Base-by-base conservation (phyloP, 345 rosid genomes). In the Sisymbrium irio region DNA sequence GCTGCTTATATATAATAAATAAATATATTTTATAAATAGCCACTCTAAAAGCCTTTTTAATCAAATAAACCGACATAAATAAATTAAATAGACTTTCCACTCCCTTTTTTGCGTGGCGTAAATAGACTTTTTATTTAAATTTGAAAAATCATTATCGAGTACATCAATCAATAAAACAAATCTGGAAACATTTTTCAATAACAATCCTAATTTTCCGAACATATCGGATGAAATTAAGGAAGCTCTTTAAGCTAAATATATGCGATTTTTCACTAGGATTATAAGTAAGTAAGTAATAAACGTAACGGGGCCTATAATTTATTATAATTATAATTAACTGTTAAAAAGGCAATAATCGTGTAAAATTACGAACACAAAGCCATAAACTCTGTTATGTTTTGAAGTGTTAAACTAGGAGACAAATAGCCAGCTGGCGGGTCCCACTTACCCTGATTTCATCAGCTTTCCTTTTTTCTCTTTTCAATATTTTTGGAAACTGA, bases 351-450 rank as follows among this genome's bases (percentile, higher is more conserved):
- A 71, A 72, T 42, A 55, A 80, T 68, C 62, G 58, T 30, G 74
- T 49, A 4, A 67, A 20, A 50, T 28, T 50, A 50, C 19, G 42
- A 9, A 65, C 42, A 63, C 56, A 28, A 55, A 63, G 15, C 72
- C 75, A 75, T 74, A 37, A 76, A 75, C 37, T 74, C 80, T 58
- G 83, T 73, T 73, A 65, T 45, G 71, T 51, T 35, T 66, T 20
- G n/a, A 42, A 44, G 53, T 37, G 44, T 67, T 60, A 37, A 7
- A 73, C 79, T 67, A 71, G 69, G 69, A 22, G 85, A 77, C 79
- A 67, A 63, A 30, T 15, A 64, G 49, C 72, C 82, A 73, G 81
- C 62, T 56, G 57, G 69, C 30, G 79, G 81, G 82, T 64, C 83
- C 89, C 82, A 63, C 67, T 9, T 6, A n/a, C 58, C 69, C 75